Conservation (phyloP, 208 protist genomes). For the Leishmania arabica region DNA sequence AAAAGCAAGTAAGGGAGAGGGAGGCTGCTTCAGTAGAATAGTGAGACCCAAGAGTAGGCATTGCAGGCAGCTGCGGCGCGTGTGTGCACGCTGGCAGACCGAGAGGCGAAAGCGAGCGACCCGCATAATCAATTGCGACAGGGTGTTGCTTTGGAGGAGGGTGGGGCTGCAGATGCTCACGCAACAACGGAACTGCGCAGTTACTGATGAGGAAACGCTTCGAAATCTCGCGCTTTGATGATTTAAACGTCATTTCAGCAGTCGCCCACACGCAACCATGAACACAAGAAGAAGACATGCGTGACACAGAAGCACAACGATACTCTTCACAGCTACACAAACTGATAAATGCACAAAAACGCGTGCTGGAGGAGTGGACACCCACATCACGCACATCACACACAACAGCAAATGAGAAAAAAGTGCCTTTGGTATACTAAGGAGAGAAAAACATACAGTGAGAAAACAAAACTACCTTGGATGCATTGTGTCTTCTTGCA, state of each 20-base stretch:
- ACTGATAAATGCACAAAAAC: not conserved
- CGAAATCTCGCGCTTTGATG: not conserved
- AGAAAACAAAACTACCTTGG: not conserved
- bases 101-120: not conserved
- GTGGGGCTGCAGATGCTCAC: not conserved
- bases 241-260: not conserved
- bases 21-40: conserved; percentile 1
- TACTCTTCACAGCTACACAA: not conserved
- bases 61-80: not conserved
- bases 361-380: no score
- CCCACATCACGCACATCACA: not conserved
- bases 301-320: not conserved
- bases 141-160: not conserved
- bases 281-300: not conserved
- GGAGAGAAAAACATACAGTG: not conserved
- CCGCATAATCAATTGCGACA: not conserved
- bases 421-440: not conserved
- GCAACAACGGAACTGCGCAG: not conserved
- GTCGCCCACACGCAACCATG: not conserved
- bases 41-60: conserved; percentile 2
- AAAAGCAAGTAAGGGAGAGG: not conserved
- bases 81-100: not conserved
- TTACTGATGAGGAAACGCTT: not conserved
- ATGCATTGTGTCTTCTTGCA: not conserved
- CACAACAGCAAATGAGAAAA: not conserved